Evolutionary conservation across 495 filamentous ascomycete species (phyloP).

Genomic region (Chaetomium tenue): DNA sequence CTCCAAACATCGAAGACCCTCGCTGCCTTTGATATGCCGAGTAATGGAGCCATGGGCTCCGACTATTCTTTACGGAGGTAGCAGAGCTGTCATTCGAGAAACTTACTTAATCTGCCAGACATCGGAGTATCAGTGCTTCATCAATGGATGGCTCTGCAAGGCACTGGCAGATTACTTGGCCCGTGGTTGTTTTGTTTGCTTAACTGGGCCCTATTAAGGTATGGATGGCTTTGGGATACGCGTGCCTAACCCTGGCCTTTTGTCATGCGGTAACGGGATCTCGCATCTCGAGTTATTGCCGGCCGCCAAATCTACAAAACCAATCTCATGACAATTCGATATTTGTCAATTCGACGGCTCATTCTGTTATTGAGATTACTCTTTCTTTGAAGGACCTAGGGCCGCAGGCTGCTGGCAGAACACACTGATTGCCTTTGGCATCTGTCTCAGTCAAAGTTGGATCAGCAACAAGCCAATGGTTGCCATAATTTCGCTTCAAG

Average conservation of each 20-base stretch:
- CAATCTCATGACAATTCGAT: background rate
- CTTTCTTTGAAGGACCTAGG: too few relatives aligned
- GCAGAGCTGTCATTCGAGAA: background rate
- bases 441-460: conserved; percentile 6
- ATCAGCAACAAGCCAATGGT: conserved; percentile 6
- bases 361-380: too few relatives aligned
- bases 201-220: conserved; percentile 10
- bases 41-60: background rate
- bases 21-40: background rate
- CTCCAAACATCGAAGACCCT: background rate
- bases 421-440: background rate
- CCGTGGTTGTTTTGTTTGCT: conserved; percentile 25
- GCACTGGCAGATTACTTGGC: background rate
- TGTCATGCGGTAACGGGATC: background rate
- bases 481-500: conserved; percentile 11
- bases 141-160: background rate
- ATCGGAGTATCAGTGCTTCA: background rate
- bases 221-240: conserved; percentile 16
- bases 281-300: too few relatives aligned
- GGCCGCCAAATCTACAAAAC: too few relatives aligned
- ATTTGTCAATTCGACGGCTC: background rate
- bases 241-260: conserved; percentile 22
- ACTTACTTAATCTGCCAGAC: background rate
- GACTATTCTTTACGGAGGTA: background rate
- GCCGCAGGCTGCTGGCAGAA: background rate